Base-by-base conservation (phyloP, 345 rosid genomes). In the Ceriops zippeliana region DNA sequence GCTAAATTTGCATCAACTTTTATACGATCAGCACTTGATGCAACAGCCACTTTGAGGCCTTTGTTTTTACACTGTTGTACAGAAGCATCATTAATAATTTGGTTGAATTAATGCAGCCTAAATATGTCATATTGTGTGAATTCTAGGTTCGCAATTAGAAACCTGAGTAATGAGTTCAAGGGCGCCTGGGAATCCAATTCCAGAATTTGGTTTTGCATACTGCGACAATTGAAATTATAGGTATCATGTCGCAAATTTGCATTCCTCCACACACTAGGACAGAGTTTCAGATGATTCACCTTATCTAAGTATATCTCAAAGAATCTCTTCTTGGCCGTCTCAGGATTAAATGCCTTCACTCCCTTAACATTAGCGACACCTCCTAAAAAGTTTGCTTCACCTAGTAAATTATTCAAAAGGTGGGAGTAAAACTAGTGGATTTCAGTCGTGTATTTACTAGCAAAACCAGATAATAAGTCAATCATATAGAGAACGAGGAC, bases 151-250 rank as follows among this genome's bases (percentile, higher is more conserved):
- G 22, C 52, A 24, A 35, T 62, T 28, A 37, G 65, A n/a, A 69
- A 93, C 97, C 97, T 89, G 81, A 63, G 87, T 82, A 71, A 91
- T 84, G 72, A 95, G 96, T 82, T 91, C 97, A 49, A 89, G 81
- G 59, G 97, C 96, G 66, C 97, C 99, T 0, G 96, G 96, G 70
- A 91, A 95, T 69, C 99, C 96, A 67, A 95, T 89, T 58, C 97
- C 96, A 9, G 97, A 89, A 74, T 89, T 88, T 1, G 97, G 99
- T 84, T 91, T 95, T 27, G 99, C 96, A 62, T 88, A 87, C 96
- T 91, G 79, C 72, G 34, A 6, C 19, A 76, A 67, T 42, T 42
- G 57, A 37, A 58, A 53, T 42, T 30, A 67, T 59, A 68, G 49
- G 58, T 67, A 62, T 26, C 19, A 61, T 1, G 53, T 27, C 6